These are phyloP conservation scores for Microsporum audouinii DNA, from an alignment of 2,329 filamentous ascomycete species.

Conservation along the genomic window DNA sequence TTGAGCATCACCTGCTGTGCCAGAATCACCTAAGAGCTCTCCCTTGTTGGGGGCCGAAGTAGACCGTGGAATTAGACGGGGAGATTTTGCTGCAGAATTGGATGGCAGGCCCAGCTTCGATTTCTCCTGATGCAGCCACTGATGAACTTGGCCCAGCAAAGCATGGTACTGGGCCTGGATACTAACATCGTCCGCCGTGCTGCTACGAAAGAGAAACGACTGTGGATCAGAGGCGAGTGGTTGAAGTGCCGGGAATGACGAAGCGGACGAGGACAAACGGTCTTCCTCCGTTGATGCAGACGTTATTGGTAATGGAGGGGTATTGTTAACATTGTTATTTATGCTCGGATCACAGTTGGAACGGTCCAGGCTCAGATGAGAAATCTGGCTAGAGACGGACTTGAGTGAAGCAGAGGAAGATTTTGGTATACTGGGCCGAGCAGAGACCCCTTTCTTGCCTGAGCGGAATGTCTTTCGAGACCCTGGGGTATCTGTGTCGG, in stretches of 20 bases:
- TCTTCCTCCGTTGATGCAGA: neutral
- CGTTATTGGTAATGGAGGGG: neutral
- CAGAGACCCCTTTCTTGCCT: constrained; percentile 16
- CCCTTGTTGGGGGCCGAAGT: neutral
- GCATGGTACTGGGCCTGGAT: constrained; percentile 18
- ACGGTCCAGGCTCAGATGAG: constrained; percentile 13
- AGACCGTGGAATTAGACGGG: neutral
- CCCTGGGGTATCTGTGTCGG: neutral
- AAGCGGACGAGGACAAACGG: neutral
- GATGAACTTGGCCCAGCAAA: constrained; percentile 60
- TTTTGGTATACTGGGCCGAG: constrained; percentile 13
- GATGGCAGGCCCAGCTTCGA: constrained; percentile 46
- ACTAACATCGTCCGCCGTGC: constrained; percentile 5
- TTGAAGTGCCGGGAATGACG: neutral
- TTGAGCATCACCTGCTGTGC: constrained; percentile 20
- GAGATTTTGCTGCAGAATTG: constrained; percentile 25
- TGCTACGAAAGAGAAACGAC: neutral
- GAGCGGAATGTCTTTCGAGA: neutral
- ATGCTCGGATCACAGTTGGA: neutral
- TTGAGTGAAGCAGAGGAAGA: constrained; percentile 16
- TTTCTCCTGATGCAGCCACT: constrained; percentile 77
- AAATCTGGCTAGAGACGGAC: constrained; percentile 16
- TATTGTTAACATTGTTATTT: constrained; percentile 1
- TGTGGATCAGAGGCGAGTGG: neutral
- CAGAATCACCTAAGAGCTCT: neutral